Percentiles rank a stretch among this genome's conserved stretches.
Evolutionary conservation across 2,329 filamentous ascomycete genomes (phyloP).

Genomic region (Pseudogymnoascus sp.): DNA sequence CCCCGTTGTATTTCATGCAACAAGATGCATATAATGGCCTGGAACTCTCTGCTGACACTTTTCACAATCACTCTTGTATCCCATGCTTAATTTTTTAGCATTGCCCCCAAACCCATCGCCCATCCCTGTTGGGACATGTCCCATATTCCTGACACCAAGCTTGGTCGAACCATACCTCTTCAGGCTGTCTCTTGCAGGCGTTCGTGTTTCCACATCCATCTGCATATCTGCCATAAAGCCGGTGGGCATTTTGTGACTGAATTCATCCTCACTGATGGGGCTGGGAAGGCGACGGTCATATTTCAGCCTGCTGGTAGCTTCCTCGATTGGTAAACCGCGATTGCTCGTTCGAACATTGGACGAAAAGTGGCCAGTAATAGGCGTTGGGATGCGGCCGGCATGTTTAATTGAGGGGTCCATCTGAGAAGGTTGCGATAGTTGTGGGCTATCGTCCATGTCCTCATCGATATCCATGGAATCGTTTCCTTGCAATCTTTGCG

Average conservation of each 20-base stretch:
- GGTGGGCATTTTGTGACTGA: constrained; percentile 26
- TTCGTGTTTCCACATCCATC: constrained; percentile 26
- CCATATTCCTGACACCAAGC: constrained; percentile 28
- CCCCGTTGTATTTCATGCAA: background rate
- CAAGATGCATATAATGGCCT: constrained; percentile 49
- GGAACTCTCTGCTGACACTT: constrained; percentile 70
- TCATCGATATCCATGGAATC: constrained; percentile 26
- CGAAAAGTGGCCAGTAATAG: constrained; percentile 30
- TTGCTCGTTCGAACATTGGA: constrained; percentile 20
- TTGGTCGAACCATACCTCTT: constrained; percentile 30
- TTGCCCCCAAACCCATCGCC: constrained; percentile 36
- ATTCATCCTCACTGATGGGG: constrained; percentile 30
- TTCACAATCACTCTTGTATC: constrained; percentile 70
- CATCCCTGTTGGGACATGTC: constrained; percentile 21
- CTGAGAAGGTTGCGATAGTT: constrained; percentile 25
- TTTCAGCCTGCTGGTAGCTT: constrained; percentile 23
- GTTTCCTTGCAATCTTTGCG: constrained; percentile 17
- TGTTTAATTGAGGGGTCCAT: constrained; percentile 24
- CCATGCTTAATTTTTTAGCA: constrained; percentile 71
- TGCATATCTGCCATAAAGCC: constrained; percentile 27
- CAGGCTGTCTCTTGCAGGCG: constrained; percentile 14
- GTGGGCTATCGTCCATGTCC: constrained; percentile 28
- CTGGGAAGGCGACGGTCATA: constrained; percentile 27
- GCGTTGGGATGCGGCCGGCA: constrained; percentile 29
- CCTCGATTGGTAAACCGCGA: constrained; percentile 19